Base-by-base conservation (phyloP, 139 green algal genomes). In the Spirogloea muscicola region DNA sequence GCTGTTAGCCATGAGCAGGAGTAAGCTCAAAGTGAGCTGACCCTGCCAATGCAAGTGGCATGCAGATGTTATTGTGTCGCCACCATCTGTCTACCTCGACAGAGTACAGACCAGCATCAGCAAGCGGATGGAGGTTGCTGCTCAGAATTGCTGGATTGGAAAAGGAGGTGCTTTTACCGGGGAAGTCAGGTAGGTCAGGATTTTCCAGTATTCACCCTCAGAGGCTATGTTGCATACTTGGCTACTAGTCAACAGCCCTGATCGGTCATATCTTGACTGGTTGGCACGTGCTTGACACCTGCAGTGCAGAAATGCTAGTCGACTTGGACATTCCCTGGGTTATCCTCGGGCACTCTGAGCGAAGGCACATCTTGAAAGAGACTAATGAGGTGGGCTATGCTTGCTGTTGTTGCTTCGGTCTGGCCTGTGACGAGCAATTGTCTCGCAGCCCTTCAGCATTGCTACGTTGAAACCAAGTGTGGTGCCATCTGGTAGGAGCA, bases 291-390 rank as follows among this genome's bases (percentile, higher is more conserved):
- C 10, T 70, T 10, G 10, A 71, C 49, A 13, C 10, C 10, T 38
- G 16, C 52, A 76, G 67, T 49, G 80, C 80, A 21, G 68, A 84
- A 59, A 86, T 88, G 85, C 76, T 92, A 48, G 51, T 39, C 21
- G 88, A 92, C 66, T 62, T 87, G 38, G 77, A 69, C 51, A 78
- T 93, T 18, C 70, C 82, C 3, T 99, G 94, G 94, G 92, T 96
- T 1, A 96, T 99, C 68, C 87, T 94, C n/a, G 94, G 94, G 4
- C 94, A 99, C 85, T 92, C 82, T 13, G 94, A 99, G 86, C 85
- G 94, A 18, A 82, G 93, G 31, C 58, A 83, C 0, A 76, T 97
- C 18, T 88, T 86, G 60, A 85, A 86, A 34, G 94, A 99, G 86
- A 43, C 61, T n/a, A 77, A 71, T 9, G 60, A 77, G 68, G 68